Percentiles rank a stretch among this genome's conserved stretches.
These are phyloP conservation scores for Metarhizium robertsii DNA, from an alignment of 2,329 filamentous ascomycete species.

Conservation along the genomic window DNA sequence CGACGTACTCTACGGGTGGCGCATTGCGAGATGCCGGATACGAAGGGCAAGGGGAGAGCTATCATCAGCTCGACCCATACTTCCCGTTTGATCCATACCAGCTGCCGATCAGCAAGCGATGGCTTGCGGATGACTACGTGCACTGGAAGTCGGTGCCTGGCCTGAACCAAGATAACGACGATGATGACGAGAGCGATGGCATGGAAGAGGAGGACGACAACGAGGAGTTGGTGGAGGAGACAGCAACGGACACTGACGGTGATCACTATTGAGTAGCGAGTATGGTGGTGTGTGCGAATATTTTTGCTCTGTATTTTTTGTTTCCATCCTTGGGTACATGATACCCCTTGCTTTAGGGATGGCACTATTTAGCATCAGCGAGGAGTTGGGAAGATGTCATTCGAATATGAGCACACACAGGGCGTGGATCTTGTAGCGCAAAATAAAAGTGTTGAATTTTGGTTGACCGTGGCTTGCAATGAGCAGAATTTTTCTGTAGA, in stretches of 20 bases:
- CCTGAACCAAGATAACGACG: constrained; percentile 48
- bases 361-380: constrained; percentile 1
- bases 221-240: constrained; percentile 38
- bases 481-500: no score
- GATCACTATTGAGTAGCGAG: constrained; percentile 24
- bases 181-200: constrained; percentile 43
- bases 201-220: constrained; percentile 32
- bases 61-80: constrained; percentile 82
- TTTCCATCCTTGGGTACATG: not conserved
- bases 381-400: constrained; percentile 2
- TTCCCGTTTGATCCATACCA: constrained; percentile 98
- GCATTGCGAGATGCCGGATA: constrained; percentile 40
- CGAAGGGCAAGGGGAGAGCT: constrained; percentile 57
- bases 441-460: not conserved
- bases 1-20: constrained; percentile 45
- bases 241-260: constrained; percentile 39
- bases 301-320: constrained; percentile 3
- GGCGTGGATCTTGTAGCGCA: not conserved
- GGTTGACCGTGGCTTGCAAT: not conserved
- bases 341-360: not conserved
- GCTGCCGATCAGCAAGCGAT: constrained; percentile 74
- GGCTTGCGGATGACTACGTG: constrained; percentile 79
- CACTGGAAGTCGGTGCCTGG: constrained; percentile 70
- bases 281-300: constrained; percentile 10
- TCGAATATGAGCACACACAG: not conserved